These are phyloP conservation scores for Coleophoma crateriformis DNA, from an alignment of 2,329 filamentous ascomycete genomes.

Conservation along the genomic window DNA sequence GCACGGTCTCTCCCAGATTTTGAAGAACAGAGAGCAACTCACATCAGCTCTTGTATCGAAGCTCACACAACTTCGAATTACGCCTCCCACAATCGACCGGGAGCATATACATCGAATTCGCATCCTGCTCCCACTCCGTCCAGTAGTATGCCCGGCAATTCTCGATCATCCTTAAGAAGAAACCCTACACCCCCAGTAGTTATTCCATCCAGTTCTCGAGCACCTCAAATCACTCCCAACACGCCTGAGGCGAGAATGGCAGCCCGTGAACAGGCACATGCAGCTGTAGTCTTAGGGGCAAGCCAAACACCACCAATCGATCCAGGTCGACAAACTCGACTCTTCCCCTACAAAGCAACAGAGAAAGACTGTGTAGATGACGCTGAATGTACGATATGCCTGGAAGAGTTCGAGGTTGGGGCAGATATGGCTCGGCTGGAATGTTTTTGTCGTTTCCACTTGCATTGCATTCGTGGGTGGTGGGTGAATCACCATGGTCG, in stretches of 20 bases:
- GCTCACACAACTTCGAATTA: constrained; percentile 7
- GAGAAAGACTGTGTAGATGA: constrained; percentile 66
- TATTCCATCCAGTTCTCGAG: constrained; percentile 4
- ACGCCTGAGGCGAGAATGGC: constrained; percentile 12
- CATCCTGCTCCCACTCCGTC: neutral
- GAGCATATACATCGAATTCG: constrained; percentile 3
- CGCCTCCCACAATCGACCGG: constrained; percentile 4
- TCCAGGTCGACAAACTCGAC: constrained; percentile 45
- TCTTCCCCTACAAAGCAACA: constrained; percentile 59
- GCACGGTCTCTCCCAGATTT: constrained; percentile 46
- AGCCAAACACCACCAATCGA: constrained; percentile 11
- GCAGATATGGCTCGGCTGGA: constrained; percentile 60
- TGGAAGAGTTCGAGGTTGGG: constrained; percentile 60
- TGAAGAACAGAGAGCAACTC: constrained; percentile 48
- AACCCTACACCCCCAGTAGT: constrained; percentile 2
- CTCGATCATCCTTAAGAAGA: constrained; percentile 1
- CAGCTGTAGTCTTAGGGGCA: constrained; percentile 9
- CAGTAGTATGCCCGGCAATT: constrained; percentile 4
- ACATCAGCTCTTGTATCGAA: constrained; percentile 52
- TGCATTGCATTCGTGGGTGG: constrained; percentile 56
- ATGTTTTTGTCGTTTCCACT: constrained; percentile 61
- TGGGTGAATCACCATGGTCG: constrained; percentile 56
- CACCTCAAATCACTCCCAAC: constrained; percentile 3
- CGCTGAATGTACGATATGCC: constrained; percentile 62
- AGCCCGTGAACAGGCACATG: constrained; percentile 16